A percentile compares a stretch with the other conserved stretches of the same genome.
Evolutionary conservation across 2,329 filamentous ascomycete species (phyloP).

Genomic region (Talaromyces amestolkiae): DNA sequence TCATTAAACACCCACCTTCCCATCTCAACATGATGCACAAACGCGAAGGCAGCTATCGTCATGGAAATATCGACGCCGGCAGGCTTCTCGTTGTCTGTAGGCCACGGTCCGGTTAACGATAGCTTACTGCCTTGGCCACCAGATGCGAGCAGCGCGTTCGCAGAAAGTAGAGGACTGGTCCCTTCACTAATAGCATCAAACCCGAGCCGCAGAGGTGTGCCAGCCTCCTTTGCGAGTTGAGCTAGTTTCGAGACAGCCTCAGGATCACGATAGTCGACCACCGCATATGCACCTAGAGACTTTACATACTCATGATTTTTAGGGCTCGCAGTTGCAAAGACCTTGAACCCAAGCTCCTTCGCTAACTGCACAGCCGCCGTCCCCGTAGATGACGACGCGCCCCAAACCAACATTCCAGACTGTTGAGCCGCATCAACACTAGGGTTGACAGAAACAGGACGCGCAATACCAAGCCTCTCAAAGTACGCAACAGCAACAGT

Average conservation of each 20-base stretch:
- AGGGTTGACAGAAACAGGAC: background rate
- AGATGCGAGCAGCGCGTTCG: background rate
- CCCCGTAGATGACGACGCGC: conserved; percentile 48
- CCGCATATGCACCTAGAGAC: conserved; percentile 42
- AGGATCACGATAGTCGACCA: conserved; percentile 42
- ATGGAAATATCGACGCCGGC: conserved; percentile 2
- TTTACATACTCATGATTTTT: conserved; percentile 45
- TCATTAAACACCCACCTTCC: conserved; percentile 10
- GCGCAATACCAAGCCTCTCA: conserved; percentile 3
- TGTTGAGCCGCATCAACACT: conserved; percentile 22
- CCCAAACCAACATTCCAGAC: conserved; percentile 47
- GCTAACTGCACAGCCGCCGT: conserved; percentile 45
- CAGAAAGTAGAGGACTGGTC: background rate
- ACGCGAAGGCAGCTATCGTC: conserved; percentile 2
- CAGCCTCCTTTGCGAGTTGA: conserved; percentile 1
- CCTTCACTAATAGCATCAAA: conserved; percentile 5
- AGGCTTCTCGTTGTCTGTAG: background rate
- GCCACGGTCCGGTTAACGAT: background rate
- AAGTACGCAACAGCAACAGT: conserved; percentile 1
- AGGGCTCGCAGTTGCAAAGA: conserved; percentile 38
- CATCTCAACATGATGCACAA: conserved; percentile 12
- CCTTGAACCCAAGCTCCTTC: conserved; percentile 38
- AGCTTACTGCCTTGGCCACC: background rate
- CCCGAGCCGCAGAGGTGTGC: background rate
- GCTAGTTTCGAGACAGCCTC: conserved; percentile 1